phyloP scores from a whole-genome alignment of 2,329 filamentous ascomycete genomes.

The Ophiosphaerella herpotricha region DNA sequence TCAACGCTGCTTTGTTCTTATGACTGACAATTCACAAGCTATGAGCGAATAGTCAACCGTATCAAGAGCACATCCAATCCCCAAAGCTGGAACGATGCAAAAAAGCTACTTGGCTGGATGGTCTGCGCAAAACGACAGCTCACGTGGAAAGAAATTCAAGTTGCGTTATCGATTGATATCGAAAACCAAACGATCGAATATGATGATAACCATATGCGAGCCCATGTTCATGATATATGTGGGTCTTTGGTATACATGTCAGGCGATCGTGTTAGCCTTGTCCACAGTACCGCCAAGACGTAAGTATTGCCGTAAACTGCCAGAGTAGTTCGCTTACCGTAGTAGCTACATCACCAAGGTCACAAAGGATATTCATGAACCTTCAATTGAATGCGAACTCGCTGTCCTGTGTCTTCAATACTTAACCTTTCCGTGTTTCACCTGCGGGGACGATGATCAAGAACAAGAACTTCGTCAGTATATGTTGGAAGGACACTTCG shows the following conservation, averaged over 20 bases:
- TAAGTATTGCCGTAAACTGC: constrained; percentile 2
- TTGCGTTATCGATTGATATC: constrained; percentile 28
- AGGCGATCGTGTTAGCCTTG: constrained; percentile 17
- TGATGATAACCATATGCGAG: constrained; percentile 19
- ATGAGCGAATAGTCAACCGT: constrained; percentile 28
- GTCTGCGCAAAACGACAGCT: constrained; percentile 33
- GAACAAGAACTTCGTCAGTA: constrained; percentile 11
- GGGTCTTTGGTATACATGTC: constrained; percentile 15
- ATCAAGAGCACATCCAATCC: constrained; percentile 15
- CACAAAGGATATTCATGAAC: constrained; percentile 22
- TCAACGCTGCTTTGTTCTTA: not conserved
- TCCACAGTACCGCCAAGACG: constrained; percentile 30
- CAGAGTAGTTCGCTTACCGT: not conserved
- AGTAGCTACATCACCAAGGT: constrained; percentile 25
- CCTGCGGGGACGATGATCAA: constrained; percentile 11
- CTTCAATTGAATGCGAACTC: constrained; percentile 31
- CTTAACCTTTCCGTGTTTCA: constrained; percentile 29
- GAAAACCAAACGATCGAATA: constrained; percentile 24
- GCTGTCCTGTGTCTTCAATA: constrained; percentile 32
- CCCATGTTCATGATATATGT: constrained; percentile 32
- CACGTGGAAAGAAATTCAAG: constrained; percentile 34
- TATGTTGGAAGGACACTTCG: constrained; percentile 25
- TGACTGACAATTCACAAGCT: constrained; percentile 11
- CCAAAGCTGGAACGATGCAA: constrained; percentile 19
- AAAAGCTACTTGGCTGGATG: constrained; percentile 32